A percentile compares a stretch with the other conserved stretches of the same genome.
These are phyloP conservation scores for Blastobotrys attinorum DNA, from an alignment of 805 yeast species.

Conservation along the genomic window DNA sequence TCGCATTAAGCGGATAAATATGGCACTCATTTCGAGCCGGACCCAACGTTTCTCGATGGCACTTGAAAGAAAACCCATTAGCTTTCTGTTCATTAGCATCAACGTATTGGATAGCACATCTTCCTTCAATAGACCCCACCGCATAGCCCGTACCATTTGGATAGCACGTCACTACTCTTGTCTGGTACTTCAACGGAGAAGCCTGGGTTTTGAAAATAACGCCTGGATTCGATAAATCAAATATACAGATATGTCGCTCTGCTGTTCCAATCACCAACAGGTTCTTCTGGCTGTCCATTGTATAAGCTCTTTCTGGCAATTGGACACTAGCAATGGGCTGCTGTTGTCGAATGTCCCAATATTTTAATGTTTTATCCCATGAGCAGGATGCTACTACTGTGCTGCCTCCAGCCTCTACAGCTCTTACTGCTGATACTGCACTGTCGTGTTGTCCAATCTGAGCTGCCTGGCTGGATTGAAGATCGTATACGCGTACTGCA, in stretches of 20 bases:
- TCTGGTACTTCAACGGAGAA: slow-evolving; percentile 86
- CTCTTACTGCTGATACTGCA: slow-evolving; percentile 65
- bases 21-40: slow-evolving; percentile 49
- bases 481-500: slow-evolving; percentile 73
- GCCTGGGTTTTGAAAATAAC: slow-evolving; percentile 62
- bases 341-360: slow-evolving; percentile 85
- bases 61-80: slow-evolving; percentile 81
- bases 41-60: slow-evolving; percentile 60
- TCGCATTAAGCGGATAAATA: slow-evolving; percentile 72
- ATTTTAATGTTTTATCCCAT: slow-evolving; percentile 91
- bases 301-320: slow-evolving; percentile 84
- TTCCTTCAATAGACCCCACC: slow-evolving; percentile 87
- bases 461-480: slow-evolving; percentile 71
- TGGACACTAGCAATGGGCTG: slow-evolving; percentile 73
- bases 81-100: slow-evolving; percentile 43
- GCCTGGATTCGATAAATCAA: slow-evolving; percentile 74
- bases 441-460: slow-evolving; percentile 84
- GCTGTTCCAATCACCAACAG: slow-evolving; percentile 91
- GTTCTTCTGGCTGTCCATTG: slow-evolving; percentile 78
- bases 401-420: slow-evolving; percentile 62
- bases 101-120: slow-evolving; percentile 90
- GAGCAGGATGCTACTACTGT: slow-evolving; percentile 85
- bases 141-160: slow-evolving; percentile 93
- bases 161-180: slow-evolving; percentile 72
- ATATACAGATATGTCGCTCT: slow-evolving; percentile 68